Percentiles rank a stretch among this genome's conserved stretches.
These are phyloP conservation scores for Solanum habrochaites DNA, from an alignment of 257 asterid genomes.

Conservation along the genomic window DNA sequence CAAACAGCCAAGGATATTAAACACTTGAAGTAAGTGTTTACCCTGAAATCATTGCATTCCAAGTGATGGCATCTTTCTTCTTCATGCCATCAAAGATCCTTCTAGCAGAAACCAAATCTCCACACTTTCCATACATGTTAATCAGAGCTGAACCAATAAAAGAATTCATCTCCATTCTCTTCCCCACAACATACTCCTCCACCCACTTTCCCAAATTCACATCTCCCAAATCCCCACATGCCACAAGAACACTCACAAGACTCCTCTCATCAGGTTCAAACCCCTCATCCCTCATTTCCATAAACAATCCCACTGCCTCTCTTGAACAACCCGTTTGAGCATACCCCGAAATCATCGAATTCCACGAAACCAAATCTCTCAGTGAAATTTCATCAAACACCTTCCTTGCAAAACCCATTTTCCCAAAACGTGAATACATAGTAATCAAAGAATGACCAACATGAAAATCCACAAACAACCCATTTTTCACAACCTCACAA, in stretches of 20 bases:
- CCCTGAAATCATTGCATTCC: constrained; percentile 97
- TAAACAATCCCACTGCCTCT: constrained; percentile 68
- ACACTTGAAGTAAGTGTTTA: constrained; percentile 1
- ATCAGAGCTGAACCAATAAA: constrained; percentile 73
- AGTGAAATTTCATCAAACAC: constrained; percentile 69
- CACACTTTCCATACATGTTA: constrained; percentile 77
- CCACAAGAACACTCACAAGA: constrained; percentile 66
- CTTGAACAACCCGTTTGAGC: constrained; percentile 45
- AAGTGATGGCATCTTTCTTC: constrained; percentile 50
- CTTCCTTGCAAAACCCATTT: constrained; percentile 38
- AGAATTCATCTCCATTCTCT: constrained; percentile 41
- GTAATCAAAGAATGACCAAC: constrained; percentile 70
- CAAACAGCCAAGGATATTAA: neutral
- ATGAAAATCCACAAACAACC: constrained; percentile 54
- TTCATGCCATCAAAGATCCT: constrained; percentile 33
- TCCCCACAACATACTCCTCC: constrained; percentile 30
- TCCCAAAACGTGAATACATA: constrained; percentile 52
- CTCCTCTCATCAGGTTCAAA: constrained; percentile 74
- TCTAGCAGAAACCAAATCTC: constrained; percentile 61
- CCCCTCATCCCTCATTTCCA: constrained; percentile 45
- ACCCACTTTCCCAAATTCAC: constrained; percentile 51
- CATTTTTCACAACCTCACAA: constrained; percentile 53
- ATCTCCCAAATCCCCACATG: constrained; percentile 77
- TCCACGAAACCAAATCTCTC: constrained; percentile 81
- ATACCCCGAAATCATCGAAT: constrained; percentile 74